Base-by-base conservation (phyloP, 2,329 filamentous ascomycete genomes). In the Aspergillus pseudonomiae region DNA sequence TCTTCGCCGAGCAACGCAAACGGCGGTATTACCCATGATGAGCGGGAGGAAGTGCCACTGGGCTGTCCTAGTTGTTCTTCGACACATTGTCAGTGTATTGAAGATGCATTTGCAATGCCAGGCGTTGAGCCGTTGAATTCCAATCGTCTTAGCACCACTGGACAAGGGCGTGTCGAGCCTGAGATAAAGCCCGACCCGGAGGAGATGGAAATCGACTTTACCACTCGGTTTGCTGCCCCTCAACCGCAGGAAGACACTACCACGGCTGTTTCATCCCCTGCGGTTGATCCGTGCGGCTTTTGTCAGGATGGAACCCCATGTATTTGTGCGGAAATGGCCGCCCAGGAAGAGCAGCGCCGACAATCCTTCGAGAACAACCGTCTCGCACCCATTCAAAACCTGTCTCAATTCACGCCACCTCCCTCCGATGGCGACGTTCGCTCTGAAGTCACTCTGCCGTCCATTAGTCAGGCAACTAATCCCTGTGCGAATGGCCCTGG, bases 241-340 rank as follows among this genome's bases (percentile, higher is more conserved):
- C 75, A 65, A 30, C 60, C 63, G 57, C 69, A 74, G 68, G 68
- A 68, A 34, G 63, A 68, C 52, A 62, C 64, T 36, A 63, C 61
- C 55, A 54, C 67, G 66, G 45, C 72, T 68, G 66, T 77, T 74
- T 66, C 78, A 72, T 69, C 78, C 66, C 53, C 75, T 24, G 73
- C 77, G n/a, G 80, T 87, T 65, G 91, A 94, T 70, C 85, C 87
- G 24, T 95, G 92, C 75, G 92, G 92, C 7, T 95, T 95, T 79
- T 95, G 92, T 78, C 87, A 89, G 65, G 91, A 94, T 64, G 91
- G 91, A 5, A 93, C 90, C 0, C 92, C 92, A 70, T 95, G 92
- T 73, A 88, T 93, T 68, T 95, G 92, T 76, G 91, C 91, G 28
- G 91, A 94, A 68, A 82, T 84, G 78, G 79, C 80, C 3, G 80